Conservation (phyloP, 768 basidiomycete genomes). For the Mycena amicta region DNA sequence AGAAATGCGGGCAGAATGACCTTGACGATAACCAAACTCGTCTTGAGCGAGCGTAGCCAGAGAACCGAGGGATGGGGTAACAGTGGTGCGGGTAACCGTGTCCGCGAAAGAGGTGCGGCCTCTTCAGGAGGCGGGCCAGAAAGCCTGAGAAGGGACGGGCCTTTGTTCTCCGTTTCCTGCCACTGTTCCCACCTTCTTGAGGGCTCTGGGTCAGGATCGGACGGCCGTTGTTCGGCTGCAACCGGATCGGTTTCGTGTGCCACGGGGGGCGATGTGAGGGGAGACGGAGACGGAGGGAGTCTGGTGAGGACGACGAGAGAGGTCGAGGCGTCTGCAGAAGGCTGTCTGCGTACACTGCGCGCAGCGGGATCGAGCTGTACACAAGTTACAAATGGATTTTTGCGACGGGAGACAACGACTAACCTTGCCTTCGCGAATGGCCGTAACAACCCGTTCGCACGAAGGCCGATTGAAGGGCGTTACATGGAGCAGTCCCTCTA, state of each 20-base stretch:
- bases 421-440: constrained; percentile 73
- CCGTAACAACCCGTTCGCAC: constrained; percentile 69
- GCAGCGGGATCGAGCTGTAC: constrained; percentile 15
- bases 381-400: neutral
- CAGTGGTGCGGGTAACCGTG: neutral
- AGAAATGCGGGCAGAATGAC: neutral
- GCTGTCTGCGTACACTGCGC: neutral
- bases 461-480: constrained; percentile 64
- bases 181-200: neutral
- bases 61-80: neutral
- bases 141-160: too few species aligned
- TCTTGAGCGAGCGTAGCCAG: neutral
- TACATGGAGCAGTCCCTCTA: constrained; percentile 72
- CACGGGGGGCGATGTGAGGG: neutral
- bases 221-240: neutral
- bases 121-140: too few species aligned
- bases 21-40: constrained; percentile 8
- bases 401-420: constrained; percentile 30
- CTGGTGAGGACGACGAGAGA: constrained; percentile 9
- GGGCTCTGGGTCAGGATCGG: neutral
- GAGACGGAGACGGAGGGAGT: neutral
- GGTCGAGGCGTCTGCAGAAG: neutral
- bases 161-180: neutral
- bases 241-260: neutral
- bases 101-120: neutral